Evolutionary conservation across 2,329 filamentous ascomycete species (phyloP).

Genomic region (Fonsecaea multimorphosa): DNA sequence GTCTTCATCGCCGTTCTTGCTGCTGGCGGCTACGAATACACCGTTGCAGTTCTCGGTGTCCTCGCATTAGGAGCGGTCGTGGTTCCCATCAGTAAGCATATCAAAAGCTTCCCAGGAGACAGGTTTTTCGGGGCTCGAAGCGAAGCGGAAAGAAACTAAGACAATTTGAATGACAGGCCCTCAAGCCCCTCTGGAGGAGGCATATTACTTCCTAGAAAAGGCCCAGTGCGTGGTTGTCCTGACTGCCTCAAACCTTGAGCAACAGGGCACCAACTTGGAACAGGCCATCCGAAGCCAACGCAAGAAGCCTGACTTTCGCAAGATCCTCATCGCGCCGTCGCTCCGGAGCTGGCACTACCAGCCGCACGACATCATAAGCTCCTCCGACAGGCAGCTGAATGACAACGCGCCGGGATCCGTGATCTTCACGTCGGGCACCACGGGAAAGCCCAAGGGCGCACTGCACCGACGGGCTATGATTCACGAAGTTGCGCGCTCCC

Average conservation of each 20-base stretch:
- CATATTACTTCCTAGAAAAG: conserved; percentile 38
- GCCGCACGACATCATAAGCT: conserved; percentile 36
- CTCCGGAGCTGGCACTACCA: not conserved
- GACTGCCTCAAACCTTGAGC: not conserved
- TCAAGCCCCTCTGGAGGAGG: conserved; percentile 40
- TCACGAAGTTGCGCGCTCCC: conserved; percentile 37
- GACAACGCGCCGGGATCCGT: conserved; percentile 54
- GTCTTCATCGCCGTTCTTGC: conserved; percentile 27
- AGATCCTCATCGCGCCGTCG: not conserved
- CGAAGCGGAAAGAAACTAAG: not conserved
- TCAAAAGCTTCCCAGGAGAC: not conserved
- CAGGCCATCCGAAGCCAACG: not conserved
- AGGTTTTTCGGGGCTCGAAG: not conserved
- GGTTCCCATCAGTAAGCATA: conserved; percentile 48
- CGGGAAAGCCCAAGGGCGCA: conserved; percentile 64
- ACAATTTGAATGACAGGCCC: not conserved
- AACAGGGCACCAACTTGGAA: conserved; percentile 5
- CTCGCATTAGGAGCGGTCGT: conserved; percentile 56
- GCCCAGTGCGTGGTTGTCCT: not conserved
- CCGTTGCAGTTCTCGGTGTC: conserved; percentile 54
- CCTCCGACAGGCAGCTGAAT: conserved; percentile 39
- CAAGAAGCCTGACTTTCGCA: not conserved
- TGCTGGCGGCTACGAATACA: conserved; percentile 56
- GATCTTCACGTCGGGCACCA: conserved; percentile 65
- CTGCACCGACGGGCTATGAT: conserved; percentile 45